Evolutionary conservation across 352 stramenopile genomes (phyloP).

Genomic region (Globisporangium rhizosaccharum): DNA sequence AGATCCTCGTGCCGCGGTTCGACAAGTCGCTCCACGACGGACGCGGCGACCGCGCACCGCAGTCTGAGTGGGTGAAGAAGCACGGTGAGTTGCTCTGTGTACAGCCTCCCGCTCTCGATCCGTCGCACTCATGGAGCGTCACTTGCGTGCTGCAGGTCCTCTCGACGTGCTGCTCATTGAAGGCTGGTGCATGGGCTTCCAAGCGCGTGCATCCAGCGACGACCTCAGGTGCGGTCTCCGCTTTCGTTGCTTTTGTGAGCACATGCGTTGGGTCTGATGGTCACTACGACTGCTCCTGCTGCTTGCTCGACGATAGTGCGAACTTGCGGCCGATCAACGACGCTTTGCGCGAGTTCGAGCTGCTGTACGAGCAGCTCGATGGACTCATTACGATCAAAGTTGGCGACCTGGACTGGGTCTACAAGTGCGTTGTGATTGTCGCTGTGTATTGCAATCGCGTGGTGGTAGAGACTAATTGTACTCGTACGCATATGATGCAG

Average conservation of each 20-base stretch:
- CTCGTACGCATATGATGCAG: slow-evolving; percentile 17
- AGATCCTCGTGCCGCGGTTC: slow-evolving; percentile 63
- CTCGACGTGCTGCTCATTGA: slow-evolving; percentile 81
- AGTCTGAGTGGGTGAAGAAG: slow-evolving; percentile 44
- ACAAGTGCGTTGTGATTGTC: slow-evolving; percentile 39
- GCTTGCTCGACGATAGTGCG: slow-evolving; percentile 17
- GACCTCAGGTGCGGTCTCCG: slow-evolving; percentile 26
- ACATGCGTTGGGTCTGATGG: neutral
- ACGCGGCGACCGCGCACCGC: slow-evolving; percentile 62
- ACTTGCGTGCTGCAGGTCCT: slow-evolving; percentile 27
- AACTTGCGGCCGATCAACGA: slow-evolving; percentile 67
- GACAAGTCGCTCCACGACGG: slow-evolving; percentile 77
- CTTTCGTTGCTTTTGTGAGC: neutral
- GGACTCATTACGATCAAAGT: slow-evolving; percentile 74
- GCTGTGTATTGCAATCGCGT: neutral
- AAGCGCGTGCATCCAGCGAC: slow-evolving; percentile 32
- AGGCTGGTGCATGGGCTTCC: slow-evolving; percentile 84
- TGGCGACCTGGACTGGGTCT: slow-evolving; percentile 70
- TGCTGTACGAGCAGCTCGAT: slow-evolving; percentile 63
- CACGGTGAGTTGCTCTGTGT: slow-evolving; percentile 18
- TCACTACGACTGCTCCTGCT: neutral
- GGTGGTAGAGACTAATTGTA: neutral
- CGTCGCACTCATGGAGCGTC: neutral
- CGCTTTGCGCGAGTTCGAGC: slow-evolving; percentile 49
- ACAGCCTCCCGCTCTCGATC: no score